Evolutionary conservation across 768 basidiomycete genomes (phyloP), one percentile per base, ranked within the genome.

Genomic region (Phaeotremella fagi): DNA sequence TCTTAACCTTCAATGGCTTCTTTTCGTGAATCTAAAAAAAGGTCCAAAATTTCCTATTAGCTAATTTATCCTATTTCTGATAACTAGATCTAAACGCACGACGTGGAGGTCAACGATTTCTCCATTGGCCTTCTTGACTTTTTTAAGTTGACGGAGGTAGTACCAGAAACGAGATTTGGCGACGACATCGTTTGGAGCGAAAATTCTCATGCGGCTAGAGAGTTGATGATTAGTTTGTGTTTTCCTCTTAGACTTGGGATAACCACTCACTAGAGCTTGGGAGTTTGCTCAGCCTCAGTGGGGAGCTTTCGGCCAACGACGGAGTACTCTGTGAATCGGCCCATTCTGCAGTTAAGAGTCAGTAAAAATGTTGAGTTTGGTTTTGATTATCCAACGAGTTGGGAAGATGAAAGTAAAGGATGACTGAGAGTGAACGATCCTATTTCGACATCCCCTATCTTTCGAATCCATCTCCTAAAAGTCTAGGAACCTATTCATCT

Each of bases 91-190:
- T n/a, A 3, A 33, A 91, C 92, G 78, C 75, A 97, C 92, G 78
- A 88, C 83, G 79, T 95, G 92, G 80, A 98, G 86, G 75, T 88
- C 89, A 76, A 99, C 90, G 78, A 99, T 90, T 82, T 99, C 95
- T 74, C 94, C 94, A 77, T 82, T 89, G 78, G 92, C 94, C 80
- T 94, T 95, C 83, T 98, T 99, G 79, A 94, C 92, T 82, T 98
- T 98, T 78, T 95, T 90, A 68, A 98, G 78, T 79, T 97, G 87
- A 77, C 92, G 85, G 56, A 99, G 81, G 84, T 94, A 99, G 80
- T 97, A 97, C 94, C 95, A 98, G 86, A 95, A 99, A 55, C 94
- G 85, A 46, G 90, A 94, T 81, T 99, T 98, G 69, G 95, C 94
- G 71, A 99, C 90, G 63, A 97, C 91, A 60, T 95, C 90, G 76